Base-by-base conservation (phyloP, 106 monocot genomes). In the Dioscorea alata region DNA sequence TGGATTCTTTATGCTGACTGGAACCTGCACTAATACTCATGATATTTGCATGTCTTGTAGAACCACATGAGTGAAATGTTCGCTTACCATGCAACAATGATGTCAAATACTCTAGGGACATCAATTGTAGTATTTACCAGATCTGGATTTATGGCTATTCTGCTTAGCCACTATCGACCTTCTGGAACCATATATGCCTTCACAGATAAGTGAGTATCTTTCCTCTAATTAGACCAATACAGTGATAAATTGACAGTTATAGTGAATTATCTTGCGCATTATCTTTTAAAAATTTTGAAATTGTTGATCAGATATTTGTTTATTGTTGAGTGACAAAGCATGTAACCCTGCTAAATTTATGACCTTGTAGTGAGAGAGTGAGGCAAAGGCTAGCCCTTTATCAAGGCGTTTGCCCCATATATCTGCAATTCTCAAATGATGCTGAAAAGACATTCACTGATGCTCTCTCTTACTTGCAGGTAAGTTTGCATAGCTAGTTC, bases 41-140 rank as follows among this genome's bases (percentile, higher is more conserved):
- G 42, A 8, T 42, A 10, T 42, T 42, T 42, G 42, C 42, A 42
- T 70, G 0, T 48, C 23, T 73, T 85, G 82, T 72, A 99, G 99
- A 93, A 83, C 66, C 93, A 90, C 60, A 99, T 83, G 87, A 99
- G 99, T 73, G 93, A 99, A 85, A 93, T 93, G 89, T 93, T 99
- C 72, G 90, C 97, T 2, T 93, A 85, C 72, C 99, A 99, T 85
- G 89, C 93, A 75, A 93, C 99, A 61, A 99, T 90, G 82, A 99
- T 99, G 87, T 89, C 99, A 60, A 99, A 99, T 51, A 93, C 77
- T 72, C 93, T 99, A 59, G 89, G 87, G 24, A 93, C 93, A 42
- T 99, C 99, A 64, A 87, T 90, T 48, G 87, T 99, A 17, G 99
- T 99, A 42, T 99, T 99, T 84, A 99, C 99, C 31, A 81, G 87